phyloP scores from a whole-genome alignment of 1,139 yeast species.

The Hansenula lynferdii region DNA sequence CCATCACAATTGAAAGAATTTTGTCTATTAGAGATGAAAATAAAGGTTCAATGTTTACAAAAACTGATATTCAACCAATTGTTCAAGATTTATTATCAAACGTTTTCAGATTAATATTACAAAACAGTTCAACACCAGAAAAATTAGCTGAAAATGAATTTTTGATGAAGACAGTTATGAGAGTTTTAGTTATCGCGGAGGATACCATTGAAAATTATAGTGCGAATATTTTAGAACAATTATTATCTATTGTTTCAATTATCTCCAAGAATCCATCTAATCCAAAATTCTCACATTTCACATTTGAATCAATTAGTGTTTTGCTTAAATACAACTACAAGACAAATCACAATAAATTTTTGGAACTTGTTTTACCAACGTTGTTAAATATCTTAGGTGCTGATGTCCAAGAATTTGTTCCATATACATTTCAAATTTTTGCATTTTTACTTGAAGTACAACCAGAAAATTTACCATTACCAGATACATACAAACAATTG shows the following conservation, averaged over 20 bases:
- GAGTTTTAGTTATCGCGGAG: constrained; percentile 74
- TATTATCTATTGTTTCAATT: constrained; percentile 61
- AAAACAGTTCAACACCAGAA: constrained; percentile 66
- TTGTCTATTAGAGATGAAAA: constrained; percentile 64
- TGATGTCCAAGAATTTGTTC: constrained; percentile 92
- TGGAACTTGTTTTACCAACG: constrained; percentile 59
- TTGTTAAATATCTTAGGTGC: constrained; percentile 64
- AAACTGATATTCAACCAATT: constrained; percentile 60
- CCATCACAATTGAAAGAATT: constrained; percentile 87
- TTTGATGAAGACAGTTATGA: constrained; percentile 82
- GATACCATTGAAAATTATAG: constrained; percentile 45
- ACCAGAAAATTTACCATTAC: constrained; percentile 46
- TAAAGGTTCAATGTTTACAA: constrained; percentile 56
- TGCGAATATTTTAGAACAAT: constrained; percentile 50
- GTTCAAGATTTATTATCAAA: constrained; percentile 53
- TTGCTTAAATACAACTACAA: constrained; percentile 51
- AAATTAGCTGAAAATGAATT: constrained; percentile 94
- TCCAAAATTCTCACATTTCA: constrained; percentile 87
- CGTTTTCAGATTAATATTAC: constrained; percentile 61
- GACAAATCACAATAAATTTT: constrained; percentile 37
- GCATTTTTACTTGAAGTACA: constrained; percentile 69
- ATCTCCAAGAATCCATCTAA: constrained; percentile 91
- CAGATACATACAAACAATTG: constrained; percentile 59
- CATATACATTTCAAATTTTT: constrained; percentile 85
- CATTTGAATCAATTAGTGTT: constrained; percentile 84